phyloP scores from a whole-genome alignment of 2,329 filamentous ascomycete genomes.

The Exophiala sideris region DNA sequence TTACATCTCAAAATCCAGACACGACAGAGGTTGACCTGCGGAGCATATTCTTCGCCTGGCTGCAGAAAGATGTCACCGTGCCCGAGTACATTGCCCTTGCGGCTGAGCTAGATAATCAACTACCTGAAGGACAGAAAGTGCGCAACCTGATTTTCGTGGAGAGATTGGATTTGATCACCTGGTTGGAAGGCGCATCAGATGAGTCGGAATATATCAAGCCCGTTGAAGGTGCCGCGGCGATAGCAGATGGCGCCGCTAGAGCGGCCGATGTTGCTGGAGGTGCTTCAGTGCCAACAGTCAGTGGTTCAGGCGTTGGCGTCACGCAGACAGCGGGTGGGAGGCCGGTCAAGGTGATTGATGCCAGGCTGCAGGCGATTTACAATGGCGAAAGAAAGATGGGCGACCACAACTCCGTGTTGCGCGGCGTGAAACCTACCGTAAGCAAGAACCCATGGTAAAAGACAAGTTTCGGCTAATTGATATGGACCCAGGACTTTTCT shows the following conservation, averaged over 20 bases:
- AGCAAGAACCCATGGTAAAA: slow-evolving; percentile 30
- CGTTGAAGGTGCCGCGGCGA: slow-evolving; percentile 59
- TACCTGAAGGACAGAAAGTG: slow-evolving; percentile 62
- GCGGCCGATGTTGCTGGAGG: slow-evolving; percentile 52
- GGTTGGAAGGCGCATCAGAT: slow-evolving; percentile 84
- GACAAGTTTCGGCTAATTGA: neutral
- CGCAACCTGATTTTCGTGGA: slow-evolving; percentile 90
- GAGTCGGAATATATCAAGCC: slow-evolving; percentile 92
- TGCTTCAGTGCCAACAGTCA: slow-evolving; percentile 39
- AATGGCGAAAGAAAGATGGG: slow-evolving; percentile 87
- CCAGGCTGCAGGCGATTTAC: slow-evolving; percentile 82
- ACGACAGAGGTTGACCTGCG: slow-evolving; percentile 74
- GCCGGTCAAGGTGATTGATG: slow-evolving; percentile 70
- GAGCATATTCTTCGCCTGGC: slow-evolving; percentile 94
- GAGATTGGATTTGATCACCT: slow-evolving; percentile 85
- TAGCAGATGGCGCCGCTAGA: slow-evolving; percentile 43
- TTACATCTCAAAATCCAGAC: slow-evolving; percentile 64
- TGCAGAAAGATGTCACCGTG: slow-evolving; percentile 84
- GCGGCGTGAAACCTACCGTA: slow-evolving; percentile 86
- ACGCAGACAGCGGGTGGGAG: slow-evolving; percentile 37
- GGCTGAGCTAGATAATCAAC: slow-evolving; percentile 73
- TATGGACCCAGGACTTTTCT: slow-evolving; percentile 72
- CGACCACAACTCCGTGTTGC: slow-evolving; percentile 81
- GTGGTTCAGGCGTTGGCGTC: slow-evolving; percentile 42
- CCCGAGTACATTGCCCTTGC: slow-evolving; percentile 87